These are phyloP conservation scores for Pseudogymnoascus verrucosus DNA, from an alignment of 2,329 filamentous ascomycete genomes.

Conservation along the genomic window DNA sequence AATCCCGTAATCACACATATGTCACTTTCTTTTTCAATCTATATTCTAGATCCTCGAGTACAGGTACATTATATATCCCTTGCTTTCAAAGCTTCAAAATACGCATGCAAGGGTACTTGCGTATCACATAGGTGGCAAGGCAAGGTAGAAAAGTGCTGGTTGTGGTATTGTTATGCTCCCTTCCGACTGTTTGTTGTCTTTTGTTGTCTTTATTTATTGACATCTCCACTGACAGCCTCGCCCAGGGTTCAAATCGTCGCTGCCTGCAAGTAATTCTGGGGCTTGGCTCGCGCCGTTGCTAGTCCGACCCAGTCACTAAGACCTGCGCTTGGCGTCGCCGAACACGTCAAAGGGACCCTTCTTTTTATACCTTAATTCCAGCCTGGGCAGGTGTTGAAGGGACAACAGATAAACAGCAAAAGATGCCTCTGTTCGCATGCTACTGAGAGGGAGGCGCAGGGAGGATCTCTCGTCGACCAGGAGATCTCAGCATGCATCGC, in stretches of 20 bases:
- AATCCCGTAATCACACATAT: background rate
- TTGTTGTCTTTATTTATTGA: conserved; percentile 5
- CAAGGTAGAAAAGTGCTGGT: background rate
- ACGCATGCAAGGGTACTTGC: background rate
- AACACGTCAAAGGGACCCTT: conserved; percentile 5
- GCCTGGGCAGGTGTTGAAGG: background rate
- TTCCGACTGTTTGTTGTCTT: background rate
- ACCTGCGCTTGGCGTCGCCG: background rate
- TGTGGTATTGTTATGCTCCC: background rate
- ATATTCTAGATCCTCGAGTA: background rate
- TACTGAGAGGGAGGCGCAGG: background rate
- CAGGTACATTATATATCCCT: background rate
- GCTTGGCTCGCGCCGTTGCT: conserved; percentile 5
- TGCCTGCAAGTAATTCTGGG: conserved; percentile 1
- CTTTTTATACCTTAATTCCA: conserved; percentile 1
- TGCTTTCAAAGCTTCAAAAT: background rate
- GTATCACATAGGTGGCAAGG: background rate
- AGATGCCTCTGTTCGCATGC: background rate
- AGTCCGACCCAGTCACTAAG: conserved; percentile 3
- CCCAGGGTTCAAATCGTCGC: background rate
- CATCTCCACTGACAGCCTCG: conserved; percentile 1
- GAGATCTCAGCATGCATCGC: background rate
- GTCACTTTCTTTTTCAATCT: background rate
- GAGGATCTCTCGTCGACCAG: background rate
- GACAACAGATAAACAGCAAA: background rate